Evolutionary conservation across 768 basidiomycete species (phyloP).

Genomic region (Steccherinum ochraceum): DNA sequence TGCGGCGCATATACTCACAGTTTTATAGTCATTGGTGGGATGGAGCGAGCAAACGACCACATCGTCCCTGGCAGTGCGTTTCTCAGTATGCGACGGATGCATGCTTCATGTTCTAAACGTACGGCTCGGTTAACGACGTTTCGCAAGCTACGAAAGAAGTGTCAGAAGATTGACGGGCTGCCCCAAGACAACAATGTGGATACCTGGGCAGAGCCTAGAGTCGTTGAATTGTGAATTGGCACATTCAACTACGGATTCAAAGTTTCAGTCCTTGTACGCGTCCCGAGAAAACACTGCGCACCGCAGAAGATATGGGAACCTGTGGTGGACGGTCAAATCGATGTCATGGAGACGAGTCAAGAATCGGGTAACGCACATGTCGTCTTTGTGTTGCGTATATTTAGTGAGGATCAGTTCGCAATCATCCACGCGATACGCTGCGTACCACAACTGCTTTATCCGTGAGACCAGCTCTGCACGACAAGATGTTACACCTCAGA

Average conservation of each 20-base stretch:
- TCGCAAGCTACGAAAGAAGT: constrained; percentile 57
- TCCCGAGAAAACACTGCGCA: constrained; percentile 27
- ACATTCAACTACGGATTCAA: constrained; percentile 77
- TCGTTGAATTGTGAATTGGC: constrained; percentile 79
- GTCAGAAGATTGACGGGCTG: not conserved
- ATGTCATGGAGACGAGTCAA: not conserved
- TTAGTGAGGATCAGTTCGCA: not conserved
- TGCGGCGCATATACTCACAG: constrained; percentile 47
- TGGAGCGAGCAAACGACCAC: constrained; percentile 63
- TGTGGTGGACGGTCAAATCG: constrained; percentile 20
- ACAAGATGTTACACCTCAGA: constrained; percentile 73
- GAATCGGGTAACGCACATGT: constrained; percentile 36
- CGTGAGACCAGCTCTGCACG: constrained; percentile 56
- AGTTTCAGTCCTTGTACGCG: no score
- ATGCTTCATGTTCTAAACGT: no score
- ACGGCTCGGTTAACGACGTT: constrained; percentile 76
- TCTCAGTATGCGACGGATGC: no score
- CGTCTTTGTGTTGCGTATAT: constrained; percentile 36
- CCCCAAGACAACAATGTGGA: not conserved
- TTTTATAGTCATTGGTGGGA: constrained; percentile 89
- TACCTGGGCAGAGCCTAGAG: constrained; percentile 75
- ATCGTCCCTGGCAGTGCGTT: constrained; percentile 18
- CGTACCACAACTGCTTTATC: constrained; percentile 86
- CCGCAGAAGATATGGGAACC: constrained; percentile 88
- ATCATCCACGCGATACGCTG: constrained; percentile 10